A percentile compares a stretch with the other conserved stretches of the same genome.
Conservation (phyloP, 495 filamentous ascomycete genomes). For the Penicillium roqueforti region DNA sequence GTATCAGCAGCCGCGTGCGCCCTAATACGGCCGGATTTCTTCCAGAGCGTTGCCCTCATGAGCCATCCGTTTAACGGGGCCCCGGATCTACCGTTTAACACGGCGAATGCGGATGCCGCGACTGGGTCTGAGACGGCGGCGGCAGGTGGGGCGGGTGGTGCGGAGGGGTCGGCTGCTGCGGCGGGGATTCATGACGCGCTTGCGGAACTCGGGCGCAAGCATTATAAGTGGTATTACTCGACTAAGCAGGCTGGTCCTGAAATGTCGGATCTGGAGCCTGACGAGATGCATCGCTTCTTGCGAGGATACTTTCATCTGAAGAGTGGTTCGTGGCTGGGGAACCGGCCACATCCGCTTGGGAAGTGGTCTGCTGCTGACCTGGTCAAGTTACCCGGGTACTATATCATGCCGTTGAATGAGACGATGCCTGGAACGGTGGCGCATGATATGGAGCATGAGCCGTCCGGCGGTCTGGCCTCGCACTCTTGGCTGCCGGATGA, state of each 20-base stretch:
- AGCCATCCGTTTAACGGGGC: slow-evolving; percentile 54
- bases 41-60: slow-evolving; percentile 51
- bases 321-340: slow-evolving; percentile 54
- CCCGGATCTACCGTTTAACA: slow-evolving; percentile 50
- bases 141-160: slow-evolving; percentile 15
- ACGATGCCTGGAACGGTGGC: slow-evolving; percentile 57
- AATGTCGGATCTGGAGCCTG: slow-evolving; percentile 47
- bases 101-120: slow-evolving; percentile 22
- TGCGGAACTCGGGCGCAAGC: slow-evolving; percentile 51
- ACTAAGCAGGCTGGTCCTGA: slow-evolving; percentile 51
- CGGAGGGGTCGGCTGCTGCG: slow-evolving; percentile 29
- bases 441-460: slow-evolving; percentile 50
- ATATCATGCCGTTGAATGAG: slow-evolving; percentile 57
- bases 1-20: slow-evolving; percentile 56
- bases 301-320: slow-evolving; percentile 68
- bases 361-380: slow-evolving; percentile 54
- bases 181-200: slow-evolving; percentile 50
- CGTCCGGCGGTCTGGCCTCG: slow-evolving; percentile 21
- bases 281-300: slow-evolving; percentile 55
- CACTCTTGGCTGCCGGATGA: slow-evolving; percentile 51
- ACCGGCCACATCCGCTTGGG: slow-evolving; percentile 49
- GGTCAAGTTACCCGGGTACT: slow-evolving; percentile 59
- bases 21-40: slow-evolving; percentile 61
- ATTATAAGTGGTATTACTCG: slow-evolving; percentile 70
- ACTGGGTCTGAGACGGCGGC: background rate